Base-by-base conservation (phyloP, 2,329 filamentous ascomycete genomes). In the Erysiphe pulchra region DNA sequence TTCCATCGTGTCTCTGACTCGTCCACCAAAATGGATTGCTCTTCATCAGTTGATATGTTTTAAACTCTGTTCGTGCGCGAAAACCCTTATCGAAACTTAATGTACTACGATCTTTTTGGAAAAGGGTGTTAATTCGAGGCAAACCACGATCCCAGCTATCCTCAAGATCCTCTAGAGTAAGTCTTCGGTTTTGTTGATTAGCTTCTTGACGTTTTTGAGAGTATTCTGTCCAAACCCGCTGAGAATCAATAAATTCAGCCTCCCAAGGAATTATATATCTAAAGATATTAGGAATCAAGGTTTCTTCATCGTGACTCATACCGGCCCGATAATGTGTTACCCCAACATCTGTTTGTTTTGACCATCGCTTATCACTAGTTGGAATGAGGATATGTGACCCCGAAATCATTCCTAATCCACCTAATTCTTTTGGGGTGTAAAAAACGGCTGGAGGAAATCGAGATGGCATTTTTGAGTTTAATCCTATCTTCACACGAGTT, bases 1-100 rank as follows among this genome's bases (percentile, higher is more conserved):
- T 95, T 58, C 90, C 90, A 56, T 98, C 90, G 56, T 98, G 92
- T 36, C 90, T 71, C 61, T 95, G 87, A 56, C 82, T 92, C 4
- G 90, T 98, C 90, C 90, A 98, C 85, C 86, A 94, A 69, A 95
- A 95, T 0, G 90, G 90, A 59, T 95, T 94, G 63, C 80, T 92
- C 73, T 92, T 94, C 87, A 98, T 95, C 49, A 95, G 69, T 61
- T 95, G 87, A 59, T 95, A 98, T 30, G 90, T 77, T 68, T 98
- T 98, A 68, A 98, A 98, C 60, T 98, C 90, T 11, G 87, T 84
- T 46, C 90, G 73, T 13, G 86, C 77, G 53, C 90, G 79, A 77
- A 95, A 98, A 46, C 90, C 90, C 64, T 98, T 98, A 66, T 98
- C 90, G 57, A 98, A 98, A 57, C 84, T 92, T 51, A 98, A 70